Evolutionary conservation across 1,284 basidiomycete species (phyloP), one percentile per base, ranked within the genome.

Genomic region (Melampsora allii-populina): DNA sequence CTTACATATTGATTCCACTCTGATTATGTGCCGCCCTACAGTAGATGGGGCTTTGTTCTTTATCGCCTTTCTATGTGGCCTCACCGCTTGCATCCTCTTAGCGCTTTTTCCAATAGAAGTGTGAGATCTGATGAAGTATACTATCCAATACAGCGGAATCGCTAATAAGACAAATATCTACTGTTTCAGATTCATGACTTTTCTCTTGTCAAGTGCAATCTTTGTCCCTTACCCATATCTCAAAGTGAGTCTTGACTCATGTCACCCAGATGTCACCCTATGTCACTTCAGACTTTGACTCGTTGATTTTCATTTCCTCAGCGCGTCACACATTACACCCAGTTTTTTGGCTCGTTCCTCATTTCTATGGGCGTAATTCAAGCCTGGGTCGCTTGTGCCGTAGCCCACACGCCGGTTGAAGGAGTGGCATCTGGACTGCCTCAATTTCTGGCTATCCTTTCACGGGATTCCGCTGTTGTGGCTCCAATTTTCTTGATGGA

Each of bases 161-260:
- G 21, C 17, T 46, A 33, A 42, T 68, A n/a, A n/a, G n/a, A 45
- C 19, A 68, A 33, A 27, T 31, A 7, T 48, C 14, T 31, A 29
- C 33, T 59, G 3, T 17, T 36, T 9, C 39, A 71, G 67, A 7
- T 63, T 71, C 12, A 21, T 63, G 9, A 56, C 42, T 39, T 63
- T 63, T 56, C 33, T 71, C 46, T 29, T 63, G 31, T 63, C 67
- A 27, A 59, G 45, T 24, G 39, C 60, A 12, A 60, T 71, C 4
- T 71, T 71, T 42, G 60, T 56, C 24, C 63, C 63, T 71, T 71
- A 71, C 48, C 67, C 67, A n/a, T 71, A 63, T 39, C 60, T 71
- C 19, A 71, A 71, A 21, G 67, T 71, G 53, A 24, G 48, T 63
- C 14, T 42, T 5, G 4, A 33, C 31, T 17, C n/a, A 60, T 24